phyloP scores from a whole-genome alignment of 2,329 filamentous ascomycete genomes.

The Diatrype stigma region DNA sequence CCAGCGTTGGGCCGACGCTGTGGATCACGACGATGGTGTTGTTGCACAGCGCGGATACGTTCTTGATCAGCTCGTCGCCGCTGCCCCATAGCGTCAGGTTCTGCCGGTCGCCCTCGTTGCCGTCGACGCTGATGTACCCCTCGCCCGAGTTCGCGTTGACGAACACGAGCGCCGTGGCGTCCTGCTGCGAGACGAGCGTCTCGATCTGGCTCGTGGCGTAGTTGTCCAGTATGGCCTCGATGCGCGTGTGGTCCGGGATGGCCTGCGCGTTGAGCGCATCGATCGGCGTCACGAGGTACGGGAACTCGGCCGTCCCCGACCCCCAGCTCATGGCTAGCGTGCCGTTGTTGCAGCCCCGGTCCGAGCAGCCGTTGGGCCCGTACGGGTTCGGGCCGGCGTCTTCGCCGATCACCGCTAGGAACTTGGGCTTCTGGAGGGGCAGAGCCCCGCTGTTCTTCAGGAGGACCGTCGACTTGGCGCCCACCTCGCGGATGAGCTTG shows the following conservation, averaged over 20 bases:
- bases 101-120: conserved; percentile 82
- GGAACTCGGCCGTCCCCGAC: conserved; percentile 68
- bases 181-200: conserved; percentile 55
- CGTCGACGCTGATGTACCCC: conserved; percentile 78
- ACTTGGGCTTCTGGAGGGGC: conserved; percentile 74
- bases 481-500: conserved; percentile 68
- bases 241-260: conserved; percentile 50
- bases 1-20: conserved; percentile 72
- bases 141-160: conserved; percentile 85
- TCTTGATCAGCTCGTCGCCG: conserved; percentile 76
- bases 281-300: conserved; percentile 72
- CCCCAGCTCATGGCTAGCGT: conserved; percentile 77
- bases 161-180: conserved; percentile 76
- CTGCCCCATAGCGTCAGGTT: conserved; percentile 88
- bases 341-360: conserved; percentile 58
- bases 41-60: conserved; percentile 70
- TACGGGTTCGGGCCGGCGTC: conserved; percentile 72
- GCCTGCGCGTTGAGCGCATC: conserved; percentile 64
- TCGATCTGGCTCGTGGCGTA: conserved; percentile 59
- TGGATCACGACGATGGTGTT: conserved; percentile 94
- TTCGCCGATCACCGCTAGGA: conserved; percentile 73
- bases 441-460: conserved; percentile 79
- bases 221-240: conserved; percentile 66
- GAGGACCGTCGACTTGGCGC: conserved; percentile 76
- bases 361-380: conserved; percentile 75